Base-by-base conservation (phyloP, 805 yeast genomes). In the Clavispora phyllophila region DNA sequence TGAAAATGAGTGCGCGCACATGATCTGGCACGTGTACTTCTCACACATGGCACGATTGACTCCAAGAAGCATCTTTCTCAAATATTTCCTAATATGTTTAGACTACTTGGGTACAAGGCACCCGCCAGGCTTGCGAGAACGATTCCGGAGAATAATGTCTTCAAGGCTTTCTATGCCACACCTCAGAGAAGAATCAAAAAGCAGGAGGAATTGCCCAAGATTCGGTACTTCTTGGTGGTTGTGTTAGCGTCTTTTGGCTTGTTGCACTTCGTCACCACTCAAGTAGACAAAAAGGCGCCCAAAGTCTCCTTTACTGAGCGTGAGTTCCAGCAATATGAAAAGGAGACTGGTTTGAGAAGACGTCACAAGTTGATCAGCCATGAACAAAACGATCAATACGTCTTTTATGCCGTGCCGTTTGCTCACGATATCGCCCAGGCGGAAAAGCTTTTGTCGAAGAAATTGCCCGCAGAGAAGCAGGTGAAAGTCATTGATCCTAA, bases 341-440 rank as follows among this genome's bases (percentile, higher is more conserved):
- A 70, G 60, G 63, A 66, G 51, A 66, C 72, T 10, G 79, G 82
- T 6, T 62, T 79, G 54, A 78, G 65, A 50, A 69, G 85, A 55
- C 64, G 79, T 35, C 57, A 63, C 27, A 65, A 72, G 39, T 46
- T 77, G 40, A 69, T 78, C 41, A 50, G 62, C 2, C 62, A 57
- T 4, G 75, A 57, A 22, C 49, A 56, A 40, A 54, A 68, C 26
- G 62, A 68, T 14, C 61, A 74, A 36, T 65, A 72, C 44, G 65
- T 72, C 26, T 63, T 70, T 27, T 70, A 71, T 48, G 66, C 66
- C 7, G 58, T 70, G 14, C 75, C 75, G 5, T 61, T 49, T 40
- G 60, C 63, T 36, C 56, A 50, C 13, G 43, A 41, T 22, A 35
- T 45, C 14, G 49, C 57, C 20, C 42, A 34, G 9, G 48, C 54